These are phyloP conservation scores for Rhynchospora pubera DNA, from an alignment of 176 grass and related monocot genomes.

Conservation along the genomic window DNA sequence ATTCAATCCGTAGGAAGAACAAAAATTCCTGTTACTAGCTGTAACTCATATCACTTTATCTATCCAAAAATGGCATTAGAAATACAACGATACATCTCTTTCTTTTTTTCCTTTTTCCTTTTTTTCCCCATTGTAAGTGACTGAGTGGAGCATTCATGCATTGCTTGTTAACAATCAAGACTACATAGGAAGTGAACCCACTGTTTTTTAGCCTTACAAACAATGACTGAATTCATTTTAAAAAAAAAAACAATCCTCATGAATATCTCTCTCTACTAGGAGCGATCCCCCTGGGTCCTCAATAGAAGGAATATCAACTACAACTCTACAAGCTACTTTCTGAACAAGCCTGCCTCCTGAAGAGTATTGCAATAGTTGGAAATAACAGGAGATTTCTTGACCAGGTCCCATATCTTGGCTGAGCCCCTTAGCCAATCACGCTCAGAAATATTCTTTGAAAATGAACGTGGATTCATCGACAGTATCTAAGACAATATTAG, in stretches of 20 bases:
- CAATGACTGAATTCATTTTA: neutral
- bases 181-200: neutral
- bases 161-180: neutral
- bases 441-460: constrained; percentile 66
- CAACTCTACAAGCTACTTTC: constrained; percentile 55
- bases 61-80: neutral
- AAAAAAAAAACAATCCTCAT: neutral
- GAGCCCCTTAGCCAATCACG: constrained; percentile 90
- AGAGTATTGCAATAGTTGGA: constrained; percentile 71
- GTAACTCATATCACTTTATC: neutral
- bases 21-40: neutral
- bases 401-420: constrained; percentile 80
- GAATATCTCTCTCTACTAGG: neutral
- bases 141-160: neutral
- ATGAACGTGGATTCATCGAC: constrained; percentile 45
- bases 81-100: neutral
- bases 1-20: neutral
- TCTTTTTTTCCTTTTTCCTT: neutral
- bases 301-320: neutral
- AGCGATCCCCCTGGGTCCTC: neutral
- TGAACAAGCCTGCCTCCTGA: constrained; percentile 63
- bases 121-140: neutral
- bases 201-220: neutral
- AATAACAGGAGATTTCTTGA: constrained; percentile 68
- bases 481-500: constrained; percentile 40